Base-by-base conservation (phyloP, 2,329 filamentous ascomycete genomes). In the Ophiostoma ips region DNA sequence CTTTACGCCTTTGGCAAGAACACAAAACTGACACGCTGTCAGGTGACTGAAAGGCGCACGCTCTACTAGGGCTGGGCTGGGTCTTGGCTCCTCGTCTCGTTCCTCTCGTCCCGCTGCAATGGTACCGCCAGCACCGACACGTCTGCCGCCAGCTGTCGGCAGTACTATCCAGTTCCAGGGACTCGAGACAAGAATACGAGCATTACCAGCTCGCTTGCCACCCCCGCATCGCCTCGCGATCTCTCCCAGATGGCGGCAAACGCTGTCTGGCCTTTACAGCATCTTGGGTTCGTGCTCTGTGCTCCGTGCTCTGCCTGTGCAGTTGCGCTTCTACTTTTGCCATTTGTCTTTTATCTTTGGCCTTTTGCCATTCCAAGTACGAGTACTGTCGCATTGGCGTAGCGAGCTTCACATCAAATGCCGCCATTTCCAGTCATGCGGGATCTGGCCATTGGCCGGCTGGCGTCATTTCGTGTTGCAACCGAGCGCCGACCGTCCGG, bases 21-120 rank as follows among this genome's bases (percentile, higher is more conserved):
- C 51, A 50, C 48, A 49, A 40, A 30, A 44, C 30, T 41, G 45
- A 50, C 51, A 53, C 51, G 51, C 34, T 24, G 31, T 53, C 51
- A 53, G 45, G 45, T 53, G 51, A 53, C 51, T 40, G 11, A 34
- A 34, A 34, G 11, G 10, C n/a, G n/a, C n/a, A 34, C 33, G 11
- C 33, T 34, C 11, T 8, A 28, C n/a, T n/a, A n/a, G n/a, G 24
- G 24, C 24, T 34, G 33, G 33, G 11, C 33, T n/a, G n/a, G n/a
- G n/a, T n/a, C n/a, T n/a, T n/a, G n/a, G n/a, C n/a, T n/a, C n/a
- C n/a, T n/a, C n/a, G n/a, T n/a, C 11, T 12, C 33, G 33, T n/a
- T n/a, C n/a, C 11, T 6, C 11, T 11, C 11, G 33, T 11, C 33
- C 21, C 40, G 30, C 40, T n/a, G 8, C 40, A 40, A 19, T 4